phyloP scores from a whole-genome alignment of 1,284 basidiomycete species.

The Ceratobasidium sp. region DNA sequence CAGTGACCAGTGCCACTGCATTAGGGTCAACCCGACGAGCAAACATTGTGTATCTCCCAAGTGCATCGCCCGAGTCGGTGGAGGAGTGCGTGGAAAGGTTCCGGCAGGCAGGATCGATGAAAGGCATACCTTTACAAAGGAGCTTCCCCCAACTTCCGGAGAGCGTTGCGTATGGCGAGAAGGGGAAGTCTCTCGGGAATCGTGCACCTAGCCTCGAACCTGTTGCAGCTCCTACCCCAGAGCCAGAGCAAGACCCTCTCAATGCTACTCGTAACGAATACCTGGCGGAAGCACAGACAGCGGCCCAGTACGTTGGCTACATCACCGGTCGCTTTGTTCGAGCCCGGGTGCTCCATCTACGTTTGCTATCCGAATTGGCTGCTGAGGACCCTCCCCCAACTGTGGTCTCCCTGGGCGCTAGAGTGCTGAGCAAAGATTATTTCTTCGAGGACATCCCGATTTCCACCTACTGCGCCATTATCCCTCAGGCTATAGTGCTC shows the following conservation, averaged over 20 bases:
- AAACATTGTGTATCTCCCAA: constrained; percentile 74
- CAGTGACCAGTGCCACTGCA: constrained; percentile 66
- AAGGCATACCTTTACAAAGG: constrained; percentile 9
- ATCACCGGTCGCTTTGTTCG: constrained; percentile 73
- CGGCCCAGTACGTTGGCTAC: constrained; percentile 77
- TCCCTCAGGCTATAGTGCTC: constrained; percentile 53
- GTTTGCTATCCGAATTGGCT: constrained; percentile 66
- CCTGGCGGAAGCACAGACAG: constrained; percentile 72
- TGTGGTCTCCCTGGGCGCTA: constrained; percentile 67
- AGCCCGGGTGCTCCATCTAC: constrained; percentile 73
- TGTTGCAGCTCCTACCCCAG: background rate
- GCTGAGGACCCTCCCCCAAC: constrained; percentile 56
- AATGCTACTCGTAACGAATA: constrained; percentile 52
- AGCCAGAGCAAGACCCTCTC: constrained; percentile 5
- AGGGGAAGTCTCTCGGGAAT: no score
- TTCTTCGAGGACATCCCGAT: constrained; percentile 73
- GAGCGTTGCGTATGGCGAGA: background rate
- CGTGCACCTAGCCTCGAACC: background rate
- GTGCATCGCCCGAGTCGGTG: constrained; percentile 65
- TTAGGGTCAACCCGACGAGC: constrained; percentile 66
- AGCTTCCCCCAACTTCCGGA: constrained; percentile 7
- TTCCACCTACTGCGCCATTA: constrained; percentile 69
- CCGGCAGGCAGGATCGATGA: constrained; percentile 15
- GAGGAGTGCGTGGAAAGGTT: constrained; percentile 53
- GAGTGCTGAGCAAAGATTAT: constrained; percentile 69